A percentile compares a stretch with the other conserved stretches of the same genome.
These are phyloP conservation scores for Solanum boliviense DNA, from an alignment of 257 asterid genomes.

Conservation along the genomic window DNA sequence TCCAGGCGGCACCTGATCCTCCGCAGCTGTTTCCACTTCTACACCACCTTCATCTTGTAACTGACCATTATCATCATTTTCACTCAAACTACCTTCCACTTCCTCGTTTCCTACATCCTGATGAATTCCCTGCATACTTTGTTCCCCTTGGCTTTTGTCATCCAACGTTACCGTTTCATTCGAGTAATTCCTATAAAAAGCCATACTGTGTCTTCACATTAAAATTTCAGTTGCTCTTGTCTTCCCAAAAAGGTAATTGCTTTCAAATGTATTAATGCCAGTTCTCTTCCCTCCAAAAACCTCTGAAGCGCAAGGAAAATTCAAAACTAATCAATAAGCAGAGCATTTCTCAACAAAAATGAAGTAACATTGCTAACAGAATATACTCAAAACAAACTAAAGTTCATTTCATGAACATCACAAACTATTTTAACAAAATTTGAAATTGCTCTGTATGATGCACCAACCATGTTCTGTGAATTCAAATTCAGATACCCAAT, in stretches of 20 bases:
- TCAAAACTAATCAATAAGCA: background rate
- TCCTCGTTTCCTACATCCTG: conserved; percentile 28
- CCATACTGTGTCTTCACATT: conserved; percentile 49
- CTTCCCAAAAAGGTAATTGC: conserved; percentile 6
- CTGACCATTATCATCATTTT: conserved; percentile 18
- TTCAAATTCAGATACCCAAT: background rate
- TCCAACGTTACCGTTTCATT: conserved; percentile 36
- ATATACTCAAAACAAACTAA: background rate
- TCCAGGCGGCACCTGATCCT: conserved; percentile 19
- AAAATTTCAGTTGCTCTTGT: background rate
- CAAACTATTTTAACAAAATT: background rate
- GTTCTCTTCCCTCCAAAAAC: conserved; percentile 29
- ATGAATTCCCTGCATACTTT: conserved; percentile 20
- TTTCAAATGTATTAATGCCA: conserved; percentile 2
- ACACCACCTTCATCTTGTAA: conserved; percentile 23
- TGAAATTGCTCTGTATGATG: background rate
- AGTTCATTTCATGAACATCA: background rate
- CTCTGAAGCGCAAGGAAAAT: conserved; percentile 8
- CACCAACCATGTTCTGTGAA: background rate
- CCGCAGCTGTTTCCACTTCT: conserved; percentile 25
- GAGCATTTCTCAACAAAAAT: background rate
- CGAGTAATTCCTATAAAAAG: conserved; percentile 43
- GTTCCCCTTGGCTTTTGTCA: conserved; percentile 35
- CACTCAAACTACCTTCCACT: conserved; percentile 37
- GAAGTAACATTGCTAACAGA: background rate